Conservation (phyloP, 1,284 basidiomycete species). For the Leccinum subrobustum region DNA sequence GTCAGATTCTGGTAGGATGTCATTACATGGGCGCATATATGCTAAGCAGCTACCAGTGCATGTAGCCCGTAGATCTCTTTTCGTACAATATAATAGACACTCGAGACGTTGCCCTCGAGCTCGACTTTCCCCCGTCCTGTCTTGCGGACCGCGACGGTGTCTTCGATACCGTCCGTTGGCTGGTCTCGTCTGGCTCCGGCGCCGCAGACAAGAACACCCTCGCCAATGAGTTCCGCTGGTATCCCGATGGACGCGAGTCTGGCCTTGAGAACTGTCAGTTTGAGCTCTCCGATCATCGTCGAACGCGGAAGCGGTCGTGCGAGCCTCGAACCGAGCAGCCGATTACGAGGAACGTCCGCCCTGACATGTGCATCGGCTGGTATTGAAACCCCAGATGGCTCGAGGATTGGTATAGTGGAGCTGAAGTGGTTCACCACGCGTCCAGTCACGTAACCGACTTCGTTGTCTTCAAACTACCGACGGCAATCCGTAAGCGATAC, state of each 20-base stretch:
- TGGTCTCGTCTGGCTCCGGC: slow-evolving; percentile 50
- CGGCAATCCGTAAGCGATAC: slow-evolving; percentile 7
- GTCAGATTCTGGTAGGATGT: slow-evolving; percentile 8
- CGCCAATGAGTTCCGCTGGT: slow-evolving; percentile 89
- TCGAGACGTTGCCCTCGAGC: slow-evolving; percentile 86
- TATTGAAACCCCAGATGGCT: slow-evolving; percentile 46
- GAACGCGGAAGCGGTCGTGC: slow-evolving; percentile 71
- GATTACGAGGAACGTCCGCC: slow-evolving; percentile 34
- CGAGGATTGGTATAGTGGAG: slow-evolving; percentile 71
- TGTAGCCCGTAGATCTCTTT: slow-evolving; percentile 87
- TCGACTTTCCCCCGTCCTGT: slow-evolving; percentile 80
- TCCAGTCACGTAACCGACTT: slow-evolving; percentile 89
- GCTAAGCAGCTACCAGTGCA: slow-evolving; percentile 75
- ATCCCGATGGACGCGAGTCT: slow-evolving; percentile 74
- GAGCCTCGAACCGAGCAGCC: slow-evolving; percentile 60
- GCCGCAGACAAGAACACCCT: slow-evolving; percentile 94
- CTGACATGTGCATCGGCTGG: slow-evolving; percentile 28
- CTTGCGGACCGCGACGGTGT: slow-evolving; percentile 87
- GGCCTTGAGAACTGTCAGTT: slow-evolving; percentile 82
- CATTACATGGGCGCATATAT: slow-evolving; percentile 2
- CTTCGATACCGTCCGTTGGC: slow-evolving; percentile 52
- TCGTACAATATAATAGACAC: slow-evolving; percentile 84
- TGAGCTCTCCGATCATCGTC: slow-evolving; percentile 94
- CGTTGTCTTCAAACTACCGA: slow-evolving; percentile 91
- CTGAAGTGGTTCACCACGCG: slow-evolving; percentile 80